Evolutionary conservation across 2,329 filamentous ascomycete genomes (phyloP).

Genomic region (Diplodia scrobiculata): DNA sequence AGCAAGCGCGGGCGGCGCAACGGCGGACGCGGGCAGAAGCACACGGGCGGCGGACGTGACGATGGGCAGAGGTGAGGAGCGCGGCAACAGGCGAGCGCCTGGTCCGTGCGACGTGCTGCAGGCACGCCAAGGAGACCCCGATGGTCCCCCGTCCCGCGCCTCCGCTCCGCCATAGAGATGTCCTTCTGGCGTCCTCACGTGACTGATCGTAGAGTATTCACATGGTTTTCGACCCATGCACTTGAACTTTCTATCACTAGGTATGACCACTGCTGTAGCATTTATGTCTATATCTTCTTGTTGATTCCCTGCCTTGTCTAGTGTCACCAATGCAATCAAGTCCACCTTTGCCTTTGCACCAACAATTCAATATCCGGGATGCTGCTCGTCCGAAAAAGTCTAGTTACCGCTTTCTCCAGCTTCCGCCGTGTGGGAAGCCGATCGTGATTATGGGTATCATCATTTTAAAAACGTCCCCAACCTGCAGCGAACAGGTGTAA

Average conservation of each 20-base stretch:
- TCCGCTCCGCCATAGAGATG: neutral
- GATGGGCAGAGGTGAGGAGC: conserved; percentile 18
- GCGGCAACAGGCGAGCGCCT: neutral
- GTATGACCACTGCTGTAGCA: too few species aligned
- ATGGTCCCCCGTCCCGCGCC: neutral
- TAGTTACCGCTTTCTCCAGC: too few species aligned
- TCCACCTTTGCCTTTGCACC: too few species aligned
- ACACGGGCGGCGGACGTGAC: conserved; percentile 6
- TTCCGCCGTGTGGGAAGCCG: too few species aligned
- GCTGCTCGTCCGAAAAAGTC: too few species aligned
- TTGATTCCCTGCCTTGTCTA: too few species aligned
- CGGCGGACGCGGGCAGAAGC: neutral
- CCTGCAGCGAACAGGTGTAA: too few species aligned
- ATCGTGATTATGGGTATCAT: too few species aligned
- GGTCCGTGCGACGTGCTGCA: conserved; percentile 4
- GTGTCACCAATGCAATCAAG: too few species aligned
- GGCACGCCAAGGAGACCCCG: neutral
- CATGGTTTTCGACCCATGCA: neutral
- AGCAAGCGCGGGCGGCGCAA: conserved; percentile 9
- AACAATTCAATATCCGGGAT: too few species aligned
- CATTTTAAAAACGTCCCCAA: too few species aligned
- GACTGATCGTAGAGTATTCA: neutral
- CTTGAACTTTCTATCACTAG: neutral
- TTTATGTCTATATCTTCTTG: too few species aligned
- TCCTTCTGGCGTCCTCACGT: neutral